phyloP scores from a whole-genome alignment of 192 early-diverging fungal genomes.

The Dissophora ornata region DNA sequence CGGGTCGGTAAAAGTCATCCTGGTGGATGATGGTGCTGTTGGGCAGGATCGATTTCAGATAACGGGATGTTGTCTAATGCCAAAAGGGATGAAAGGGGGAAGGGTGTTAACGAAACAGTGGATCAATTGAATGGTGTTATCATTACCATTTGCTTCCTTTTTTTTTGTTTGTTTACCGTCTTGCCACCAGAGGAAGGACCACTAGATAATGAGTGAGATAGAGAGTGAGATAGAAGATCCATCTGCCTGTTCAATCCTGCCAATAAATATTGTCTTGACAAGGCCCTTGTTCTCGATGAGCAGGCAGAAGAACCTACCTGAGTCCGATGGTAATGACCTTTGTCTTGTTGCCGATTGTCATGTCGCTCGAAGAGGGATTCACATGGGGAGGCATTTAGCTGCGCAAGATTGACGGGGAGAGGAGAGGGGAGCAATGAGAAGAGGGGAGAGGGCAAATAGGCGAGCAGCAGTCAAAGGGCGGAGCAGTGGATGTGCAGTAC shows the following conservation, averaged over 20 bases:
- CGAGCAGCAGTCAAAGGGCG: too few relatives aligned
- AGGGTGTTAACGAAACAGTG: not conserved
- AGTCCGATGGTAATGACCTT: slow-evolving; percentile 52
- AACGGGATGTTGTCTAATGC: slow-evolving; percentile 54
- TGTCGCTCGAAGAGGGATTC: not conserved
- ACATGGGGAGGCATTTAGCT: not conserved
- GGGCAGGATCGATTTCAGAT: slow-evolving; percentile 67
- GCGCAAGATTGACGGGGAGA: too few relatives aligned
- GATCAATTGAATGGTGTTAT: too few relatives aligned
- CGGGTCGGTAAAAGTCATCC: slow-evolving; percentile 81
- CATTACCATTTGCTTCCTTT: too few relatives aligned
- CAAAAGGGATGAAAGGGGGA: not conserved
- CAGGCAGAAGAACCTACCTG: slow-evolving; percentile 31
- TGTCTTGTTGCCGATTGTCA: not conserved
- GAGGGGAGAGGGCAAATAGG: too few relatives aligned
- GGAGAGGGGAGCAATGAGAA: too few relatives aligned
- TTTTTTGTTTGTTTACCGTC: slow-evolving; percentile 62
- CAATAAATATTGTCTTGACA: not conserved
- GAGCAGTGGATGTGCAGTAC: too few relatives aligned
- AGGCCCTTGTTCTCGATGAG: not conserved
- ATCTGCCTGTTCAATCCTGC: not conserved
- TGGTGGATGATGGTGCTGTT: slow-evolving; percentile 73
- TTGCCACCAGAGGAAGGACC: slow-evolving; percentile 82
- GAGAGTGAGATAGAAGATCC: not conserved
- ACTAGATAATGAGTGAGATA: slow-evolving; percentile 33